Evolutionary conservation across 768 basidiomycete species (phyloP).

Genomic region (Boletus rubroflammeus): DNA sequence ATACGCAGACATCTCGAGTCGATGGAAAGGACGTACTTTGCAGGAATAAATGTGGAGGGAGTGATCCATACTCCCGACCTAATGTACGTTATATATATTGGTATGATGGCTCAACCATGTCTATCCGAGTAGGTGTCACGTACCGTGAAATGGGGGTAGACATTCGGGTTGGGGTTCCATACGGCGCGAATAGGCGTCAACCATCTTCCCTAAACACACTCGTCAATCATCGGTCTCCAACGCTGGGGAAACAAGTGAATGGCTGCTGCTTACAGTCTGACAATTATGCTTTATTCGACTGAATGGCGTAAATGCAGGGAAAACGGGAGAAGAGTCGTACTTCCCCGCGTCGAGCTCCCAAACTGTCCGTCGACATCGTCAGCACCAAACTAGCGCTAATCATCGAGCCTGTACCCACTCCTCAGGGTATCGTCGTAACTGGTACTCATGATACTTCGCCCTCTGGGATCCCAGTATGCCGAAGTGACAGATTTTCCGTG

Average conservation of each 20-base stretch:
- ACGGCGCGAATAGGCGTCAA: conserved; percentile 71
- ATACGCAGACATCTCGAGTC: not conserved
- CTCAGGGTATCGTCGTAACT: conserved; percentile 78
- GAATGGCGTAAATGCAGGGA: conserved; percentile 64
- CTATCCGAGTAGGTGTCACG: conserved; percentile 16
- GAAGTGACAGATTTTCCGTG: conserved; percentile 80
- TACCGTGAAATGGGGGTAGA: conserved; percentile 82
- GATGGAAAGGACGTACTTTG: conserved; percentile 43
- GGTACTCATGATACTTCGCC: conserved; percentile 76
- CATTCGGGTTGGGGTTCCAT: conserved; percentile 76
- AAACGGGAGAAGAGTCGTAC: conserved; percentile 45
- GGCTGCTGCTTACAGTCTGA: conserved; percentile 57
- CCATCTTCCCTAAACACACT: conserved; percentile 65
- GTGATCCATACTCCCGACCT: conserved; percentile 81
- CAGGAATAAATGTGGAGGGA: conserved; percentile 70
- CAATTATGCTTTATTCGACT: conserved; percentile 66
- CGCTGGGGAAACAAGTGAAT: not conserved
- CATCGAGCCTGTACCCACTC: conserved; percentile 40
- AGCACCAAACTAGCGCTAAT: conserved; percentile 2
- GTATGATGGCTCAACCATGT: not conserved
- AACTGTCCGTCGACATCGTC: conserved; percentile 41
- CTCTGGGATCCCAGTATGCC: conserved; percentile 83
- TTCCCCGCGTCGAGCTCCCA: conserved; percentile 65
- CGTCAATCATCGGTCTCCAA: not conserved
- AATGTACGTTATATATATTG: not conserved